Evolutionary conservation across 352 stramenopile genomes (phyloP), one percentile per base, ranked within the genome.

Genomic region (Thalassiosira exigua): DNA sequence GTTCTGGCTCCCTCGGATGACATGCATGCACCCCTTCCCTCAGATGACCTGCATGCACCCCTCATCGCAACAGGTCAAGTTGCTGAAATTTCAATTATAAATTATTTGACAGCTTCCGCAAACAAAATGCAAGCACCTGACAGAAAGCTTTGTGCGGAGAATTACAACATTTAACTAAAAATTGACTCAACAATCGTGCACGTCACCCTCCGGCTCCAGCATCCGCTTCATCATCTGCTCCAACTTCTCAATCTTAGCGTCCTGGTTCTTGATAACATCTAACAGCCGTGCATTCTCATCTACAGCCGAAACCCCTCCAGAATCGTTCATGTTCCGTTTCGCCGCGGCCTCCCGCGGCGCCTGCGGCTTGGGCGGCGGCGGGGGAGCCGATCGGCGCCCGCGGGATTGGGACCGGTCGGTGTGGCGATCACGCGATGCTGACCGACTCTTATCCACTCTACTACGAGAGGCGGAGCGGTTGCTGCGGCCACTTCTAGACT

Each of bases 151-250:
- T n/a, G n/a, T n/a, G n/a, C n/a, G n/a, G n/a, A n/a, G n/a, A n/a
- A n/a, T n/a, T n/a, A n/a, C n/a, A n/a, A n/a, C n/a, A n/a, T n/a
- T n/a, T n/a, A n/a, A n/a, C n/a, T n/a, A n/a, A n/a, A n/a, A n/a
- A n/a, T n/a, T n/a, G n/a, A n/a, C n/a, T 85, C 46, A 85, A 71
- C 65, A 78, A 60, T 81, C 67, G 72, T 85, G 65, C n/a, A 69
- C 65, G 11, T 46, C 70, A 30, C 59, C 77, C 33, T 81, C 77
- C 21, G 77, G 70, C n/a, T 81, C 77, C 24, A 85, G 50, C 77
- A 85, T 81, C 39, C 56, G 39, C 64, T 81, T 85, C 32, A 85
- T 57, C 70, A 85, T 75, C 4, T 54, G 50, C 65, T 85, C 70
- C 36, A 85, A 50, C 26, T 70, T 62, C 60, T 81, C 77, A 62